A percentile compares a stretch with the other conserved stretches of the same genome.
Evolutionary conservation across 306 rosid species (phyloP).

Genomic region (Pterocarpus macrocarpus): DNA sequence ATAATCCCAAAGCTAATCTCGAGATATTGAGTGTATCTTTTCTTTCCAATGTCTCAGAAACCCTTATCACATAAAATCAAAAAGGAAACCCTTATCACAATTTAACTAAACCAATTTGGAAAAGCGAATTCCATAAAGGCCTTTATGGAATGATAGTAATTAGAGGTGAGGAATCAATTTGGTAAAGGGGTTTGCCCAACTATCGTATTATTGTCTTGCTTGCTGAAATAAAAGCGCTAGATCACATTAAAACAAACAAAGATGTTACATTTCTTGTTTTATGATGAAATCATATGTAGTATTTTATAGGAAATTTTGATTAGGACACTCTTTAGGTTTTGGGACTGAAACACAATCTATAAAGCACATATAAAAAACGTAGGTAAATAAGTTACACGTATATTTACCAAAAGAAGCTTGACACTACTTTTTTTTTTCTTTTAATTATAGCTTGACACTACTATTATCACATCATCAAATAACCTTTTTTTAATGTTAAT

Average conservation of each 20-base stretch:
- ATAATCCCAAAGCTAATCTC: too few relatives aligned
- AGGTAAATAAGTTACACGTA: not conserved
- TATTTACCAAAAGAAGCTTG: slow-evolving; percentile 4
- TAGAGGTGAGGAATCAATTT: not conserved
- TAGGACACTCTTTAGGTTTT: slow-evolving; percentile 34
- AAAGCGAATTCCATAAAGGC: not conserved
- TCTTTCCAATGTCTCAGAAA: too few relatives aligned
- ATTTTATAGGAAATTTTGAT: slow-evolving; percentile 4
- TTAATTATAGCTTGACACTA: too few relatives aligned
- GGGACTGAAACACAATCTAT: slow-evolving; percentile 9
- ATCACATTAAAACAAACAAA: slow-evolving; percentile 31
- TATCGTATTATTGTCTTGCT: slow-evolving; percentile 20
- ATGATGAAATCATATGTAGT: slow-evolving; percentile 16
- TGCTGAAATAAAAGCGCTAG: slow-evolving; percentile 27
- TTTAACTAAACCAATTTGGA: not conserved
- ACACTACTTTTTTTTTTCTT: not conserved
- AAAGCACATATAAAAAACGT: too few relatives aligned
- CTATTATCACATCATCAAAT: not conserved
- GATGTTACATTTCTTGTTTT: slow-evolving; percentile 35
- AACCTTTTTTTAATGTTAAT: not conserved
- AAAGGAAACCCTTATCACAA: not conserved
- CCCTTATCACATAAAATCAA: too few relatives aligned
- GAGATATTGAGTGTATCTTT: too few relatives aligned
- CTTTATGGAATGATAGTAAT: not conserved
- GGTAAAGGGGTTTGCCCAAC: too few relatives aligned